These are phyloP conservation scores for Plasmodium vinckei DNA, from an alignment of 169 alveolate species.

Conservation along the genomic window DNA sequence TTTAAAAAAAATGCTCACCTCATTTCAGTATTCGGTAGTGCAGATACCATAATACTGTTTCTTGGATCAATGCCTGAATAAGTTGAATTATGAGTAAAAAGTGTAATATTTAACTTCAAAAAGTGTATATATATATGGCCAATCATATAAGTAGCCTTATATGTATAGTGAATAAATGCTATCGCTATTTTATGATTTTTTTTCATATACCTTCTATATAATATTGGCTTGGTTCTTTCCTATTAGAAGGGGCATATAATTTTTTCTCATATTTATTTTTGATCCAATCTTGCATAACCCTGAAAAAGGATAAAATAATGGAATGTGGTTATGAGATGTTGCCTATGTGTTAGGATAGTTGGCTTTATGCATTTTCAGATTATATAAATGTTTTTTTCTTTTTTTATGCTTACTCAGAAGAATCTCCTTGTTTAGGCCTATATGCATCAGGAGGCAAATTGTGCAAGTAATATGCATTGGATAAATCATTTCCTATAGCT, in stretches of 20 bases:
- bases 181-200: too few relatives aligned
- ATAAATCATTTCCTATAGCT: constrained; percentile 78
- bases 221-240: constrained; percentile 80
- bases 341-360: too few relatives aligned
- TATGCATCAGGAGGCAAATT: constrained; percentile 76
- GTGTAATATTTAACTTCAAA: not conserved
- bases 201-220: constrained; percentile 49
- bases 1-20: not conserved
- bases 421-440: constrained; percentile 73
- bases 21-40: not conserved
- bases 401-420: constrained; percentile 64
- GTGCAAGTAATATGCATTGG: constrained; percentile 79
- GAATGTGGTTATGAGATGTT: not conserved
- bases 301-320: constrained; percentile 10
- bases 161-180: too few relatives aligned
- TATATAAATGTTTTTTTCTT: not conserved
- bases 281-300: constrained; percentile 89
- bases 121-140: not conserved
- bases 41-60: constrained; percentile 1
- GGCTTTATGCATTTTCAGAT: too few relatives aligned
- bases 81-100: not conserved
- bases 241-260: constrained; percentile 81
- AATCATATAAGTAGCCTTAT: not conserved
- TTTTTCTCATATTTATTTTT: constrained; percentile 88
- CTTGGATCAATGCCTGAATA: constrained; percentile 15